Evolutionary conservation across 73 alveolate species (phyloP), one percentile per base, ranked within the genome.

Genomic region (Tetrahymena borealis): DNA sequence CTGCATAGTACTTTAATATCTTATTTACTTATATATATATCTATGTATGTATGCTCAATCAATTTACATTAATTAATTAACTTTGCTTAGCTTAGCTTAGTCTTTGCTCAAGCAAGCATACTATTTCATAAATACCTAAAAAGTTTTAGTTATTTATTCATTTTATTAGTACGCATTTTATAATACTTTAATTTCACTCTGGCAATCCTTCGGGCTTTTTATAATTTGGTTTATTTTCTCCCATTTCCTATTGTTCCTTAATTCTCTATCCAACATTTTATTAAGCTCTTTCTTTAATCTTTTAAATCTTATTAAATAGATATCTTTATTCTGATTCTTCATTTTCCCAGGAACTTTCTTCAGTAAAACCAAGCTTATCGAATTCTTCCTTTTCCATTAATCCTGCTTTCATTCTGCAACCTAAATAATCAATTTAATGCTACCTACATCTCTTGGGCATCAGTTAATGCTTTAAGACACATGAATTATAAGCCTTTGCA

Each of bases 371-470:
- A 38, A 97, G 92, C 60, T 96, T 97, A 60, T 97, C 97, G 37
- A 97, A 90, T 31, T 93, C 96, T 32, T 97, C 98, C 42, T 96
- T 90, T 24, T 94, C 97, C 98, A 97, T 97, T 15, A 97, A 90
- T 28, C 98, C 98, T 91, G 97, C 94, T 38, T 97, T 96, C 98
- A 97, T 97, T 77, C 99, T 92, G 90, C 99, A 97, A 42, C 94
- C 97, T 20, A 97, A 85, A 93, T 97, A 97, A 33, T 95, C 96
- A 20, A 94, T 96, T 93, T 97, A 93, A 95, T 95, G 96, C 90
- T 97, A 96, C 92, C 97, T 93, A 95, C 99, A 97, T 94, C 98
- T 79, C 91, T 97, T 97, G 1, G 99, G 98, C 98, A 96, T 97
- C 18, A 96, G 95, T 91, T 96, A 91, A 93, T 94, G 98, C 40